These are phyloP conservation scores for Zasmidium citrigriseum DNA, from an alignment of 2,329 filamentous ascomycete species.

Conservation along the genomic window DNA sequence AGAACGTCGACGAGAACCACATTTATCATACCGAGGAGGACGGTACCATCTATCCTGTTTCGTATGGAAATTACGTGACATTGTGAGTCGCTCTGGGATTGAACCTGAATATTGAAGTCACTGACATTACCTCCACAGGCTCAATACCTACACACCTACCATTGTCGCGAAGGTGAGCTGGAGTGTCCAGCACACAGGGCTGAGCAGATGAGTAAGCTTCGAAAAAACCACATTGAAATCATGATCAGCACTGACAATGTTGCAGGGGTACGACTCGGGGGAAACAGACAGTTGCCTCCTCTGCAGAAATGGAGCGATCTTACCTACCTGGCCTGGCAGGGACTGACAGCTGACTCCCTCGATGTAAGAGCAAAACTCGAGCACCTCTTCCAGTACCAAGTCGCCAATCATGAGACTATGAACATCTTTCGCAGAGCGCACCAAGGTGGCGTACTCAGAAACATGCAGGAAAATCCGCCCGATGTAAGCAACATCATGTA, in stretches of 20 bases:
- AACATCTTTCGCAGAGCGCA: background rate
- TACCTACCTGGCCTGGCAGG: background rate
- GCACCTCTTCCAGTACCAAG: background rate
- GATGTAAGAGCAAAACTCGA: background rate
- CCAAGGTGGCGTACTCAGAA: background rate
- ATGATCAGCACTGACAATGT: background rate
- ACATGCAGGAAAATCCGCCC: background rate
- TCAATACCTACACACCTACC: background rate
- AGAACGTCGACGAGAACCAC: background rate
- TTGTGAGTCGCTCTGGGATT: background rate
- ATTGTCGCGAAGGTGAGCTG: background rate
- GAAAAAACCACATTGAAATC: background rate
- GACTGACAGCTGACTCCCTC: background rate
- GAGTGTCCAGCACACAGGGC: background rate
- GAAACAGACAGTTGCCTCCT: background rate
- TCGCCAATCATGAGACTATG: background rate
- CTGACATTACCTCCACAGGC: background rate
- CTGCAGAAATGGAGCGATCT: background rate
- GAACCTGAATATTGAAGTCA: background rate
- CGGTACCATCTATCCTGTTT: background rate
- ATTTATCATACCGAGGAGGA: background rate
- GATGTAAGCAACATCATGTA: background rate
- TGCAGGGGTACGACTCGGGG: background rate
- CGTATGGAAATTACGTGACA: background rate
- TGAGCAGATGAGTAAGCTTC: background rate